Evolutionary conservation across 345 rosid species (phyloP), one percentile per base, ranked within the genome.

Genomic region (Hibiscus tridactylites): DNA sequence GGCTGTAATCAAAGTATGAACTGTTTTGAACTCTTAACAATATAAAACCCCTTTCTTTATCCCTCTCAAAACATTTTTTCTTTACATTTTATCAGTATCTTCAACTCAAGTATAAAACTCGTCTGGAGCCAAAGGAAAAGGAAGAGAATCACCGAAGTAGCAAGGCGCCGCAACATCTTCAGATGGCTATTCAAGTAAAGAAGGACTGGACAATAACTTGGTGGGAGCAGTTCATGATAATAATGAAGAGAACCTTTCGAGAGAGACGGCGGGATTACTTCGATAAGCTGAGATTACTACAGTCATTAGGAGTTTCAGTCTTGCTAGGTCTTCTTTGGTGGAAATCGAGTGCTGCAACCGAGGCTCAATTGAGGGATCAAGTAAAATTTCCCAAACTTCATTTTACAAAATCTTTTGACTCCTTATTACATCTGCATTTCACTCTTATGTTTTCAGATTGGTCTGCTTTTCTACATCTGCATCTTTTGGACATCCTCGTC

Each of bases 401-500:
- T 15, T 60, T 70, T 21, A 15, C 17, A 8, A 4, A 4, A 7
- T 44, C n/a, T 6, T 37, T 16, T 57, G 31, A 9, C 29, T 56
- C 60, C 12, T 64, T 15, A 1, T 39, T 56, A 6, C 6, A 57
- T 24, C 24, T 26, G n/a, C 4, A 1, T 24, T 37, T 37, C 17
- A 60, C 9, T 54, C 64, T 71, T 39, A 29, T 72, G 6, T 12
- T 52, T 75, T 73, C 77, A 95, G 99, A 90, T 92, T 54, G 98
- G 98, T 31, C 75, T 95, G 71, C 83, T 95, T 82, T 95, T 90
- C 89, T 95, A 95, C 83, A 90, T 95, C 35, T 90, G 99, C 90
- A 95, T 92, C 53, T 92, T 95, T 78, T 95, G 97, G 98, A 92
- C 99, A 77, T 92, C 98, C 0, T 89, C 99, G 6, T 95, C 99